A percentile compares a stretch with the other conserved stretches of the same genome.
Evolutionary conservation across 75 land plant genomes (phyloP).

Genomic region (Sequoiadendron giganteum): DNA sequence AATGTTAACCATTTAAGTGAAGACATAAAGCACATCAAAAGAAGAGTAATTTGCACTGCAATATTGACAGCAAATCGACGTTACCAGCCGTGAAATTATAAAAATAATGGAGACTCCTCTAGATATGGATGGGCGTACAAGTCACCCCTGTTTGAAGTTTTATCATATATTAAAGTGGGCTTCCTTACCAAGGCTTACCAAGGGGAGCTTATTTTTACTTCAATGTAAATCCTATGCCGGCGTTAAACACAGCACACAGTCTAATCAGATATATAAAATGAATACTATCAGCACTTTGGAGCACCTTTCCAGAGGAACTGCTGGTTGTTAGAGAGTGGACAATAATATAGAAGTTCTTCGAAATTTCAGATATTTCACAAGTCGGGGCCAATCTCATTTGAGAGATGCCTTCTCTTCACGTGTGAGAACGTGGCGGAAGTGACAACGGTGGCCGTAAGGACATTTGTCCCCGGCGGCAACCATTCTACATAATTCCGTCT

Average conservation of each 20-base stretch:
- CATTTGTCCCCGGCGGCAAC: constrained; percentile 65
- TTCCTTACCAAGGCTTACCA: not conserved
- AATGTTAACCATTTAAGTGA: not conserved
- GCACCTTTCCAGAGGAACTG: not conserved
- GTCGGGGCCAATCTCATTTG: not conserved
- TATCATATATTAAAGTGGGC: not conserved
- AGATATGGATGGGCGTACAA: not conserved
- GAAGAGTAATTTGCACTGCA: not conserved
- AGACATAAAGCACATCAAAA: not conserved
- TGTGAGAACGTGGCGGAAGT: constrained; percentile 67
- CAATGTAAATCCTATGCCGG: not conserved
- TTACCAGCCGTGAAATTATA: not conserved
- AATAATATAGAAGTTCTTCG: too few relatives aligned
- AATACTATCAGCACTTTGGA: not conserved
- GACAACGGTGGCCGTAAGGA: constrained; percentile 87
- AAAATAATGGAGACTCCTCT: not conserved
- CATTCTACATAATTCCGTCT: constrained; percentile 87
- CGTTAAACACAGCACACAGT: not conserved
- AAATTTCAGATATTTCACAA: not conserved
- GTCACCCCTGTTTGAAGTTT: not conserved
- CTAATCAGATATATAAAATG: not conserved
- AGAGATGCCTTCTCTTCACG: constrained; percentile 33
- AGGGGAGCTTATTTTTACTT: not conserved
- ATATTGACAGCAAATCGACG: not conserved
- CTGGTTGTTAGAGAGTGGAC: not conserved